phyloP scores from a whole-genome alignment of 768 basidiomycete genomes.

The Boletus tomentosulus region DNA sequence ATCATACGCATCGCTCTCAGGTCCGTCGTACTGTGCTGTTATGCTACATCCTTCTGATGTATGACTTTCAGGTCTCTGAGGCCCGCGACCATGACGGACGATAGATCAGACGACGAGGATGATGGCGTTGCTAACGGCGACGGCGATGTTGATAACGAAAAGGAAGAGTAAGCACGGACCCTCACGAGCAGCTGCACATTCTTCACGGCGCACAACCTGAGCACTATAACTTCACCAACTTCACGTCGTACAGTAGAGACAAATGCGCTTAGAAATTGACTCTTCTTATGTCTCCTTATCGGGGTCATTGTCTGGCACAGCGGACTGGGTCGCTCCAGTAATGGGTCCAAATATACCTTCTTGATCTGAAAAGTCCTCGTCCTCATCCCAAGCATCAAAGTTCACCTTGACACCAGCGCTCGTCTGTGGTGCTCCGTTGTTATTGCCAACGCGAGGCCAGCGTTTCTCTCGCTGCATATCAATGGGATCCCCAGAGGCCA shows the following conservation, averaged over 20 bases:
- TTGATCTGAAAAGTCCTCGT: conserved; percentile 43
- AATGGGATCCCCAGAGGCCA: conserved; percentile 71
- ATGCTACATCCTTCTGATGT: conserved; percentile 6
- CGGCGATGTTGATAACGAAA: conserved; percentile 22
- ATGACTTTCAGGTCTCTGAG: conserved; percentile 46
- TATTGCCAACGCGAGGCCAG: conserved; percentile 61
- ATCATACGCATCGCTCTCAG: conserved; percentile 73
- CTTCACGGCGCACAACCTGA: conserved; percentile 4
- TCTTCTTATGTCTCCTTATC: conserved; percentile 3
- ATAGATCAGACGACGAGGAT: conserved; percentile 77
- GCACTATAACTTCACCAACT: conserved; percentile 4
- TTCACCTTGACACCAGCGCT: conserved; percentile 45
- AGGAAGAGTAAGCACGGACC: conserved; percentile 28
- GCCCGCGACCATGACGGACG: conserved; percentile 52
- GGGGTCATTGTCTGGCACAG: conserved; percentile 1
- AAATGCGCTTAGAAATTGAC: neutral
- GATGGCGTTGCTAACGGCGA: conserved; percentile 35
- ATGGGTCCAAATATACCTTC: conserved; percentile 35
- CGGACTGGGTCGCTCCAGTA: conserved; percentile 11
- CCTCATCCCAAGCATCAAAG: conserved; percentile 58
- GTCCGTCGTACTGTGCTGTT: conserved; percentile 39
- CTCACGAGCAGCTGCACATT: neutral
- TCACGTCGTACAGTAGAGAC: conserved; percentile 5
- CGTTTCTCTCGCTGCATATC: conserved; percentile 75
- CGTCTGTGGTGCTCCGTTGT: conserved; percentile 18